Evolutionary conservation across 176 grass and related monocot genomes (phyloP), one percentile per base, ranked within the genome.

Genomic region (Carex littledalei): DNA sequence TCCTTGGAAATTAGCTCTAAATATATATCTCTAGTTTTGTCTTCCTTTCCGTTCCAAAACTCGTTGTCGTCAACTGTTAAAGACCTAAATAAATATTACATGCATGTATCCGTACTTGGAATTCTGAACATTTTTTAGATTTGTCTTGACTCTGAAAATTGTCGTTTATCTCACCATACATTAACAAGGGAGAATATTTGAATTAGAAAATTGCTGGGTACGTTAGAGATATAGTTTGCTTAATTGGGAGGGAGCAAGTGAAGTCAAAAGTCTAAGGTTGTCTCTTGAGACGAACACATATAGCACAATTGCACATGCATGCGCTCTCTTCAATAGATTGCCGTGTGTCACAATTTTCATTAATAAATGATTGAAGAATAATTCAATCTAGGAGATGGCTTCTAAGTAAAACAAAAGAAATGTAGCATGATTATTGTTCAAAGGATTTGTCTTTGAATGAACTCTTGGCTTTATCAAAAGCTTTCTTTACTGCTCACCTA

Each of bases 341-440:
- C 16, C 78, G 63, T 41, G 55, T 62, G 16, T 81, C 54, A 15
- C 35, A 41, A 63, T 21, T 57, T 63, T 34, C 55, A 53, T 62
- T 58, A 81, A 53, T 3, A 81, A 43, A 81, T 81, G 54, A 62
- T 63, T 45, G 43, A 45, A 45, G 43, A 45, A 45, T 16, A 31
- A 31, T 80, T 80, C 6, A 43, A 62, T 63, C 13, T 62, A 22
- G 52, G 53, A 81, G 7, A 37, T 45, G 43, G 8, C 43, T 63
- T 63, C 29, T 29, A 41, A 81, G 50, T 63, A 63, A 81, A 81
- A 81, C 29, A 81, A 81, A 81, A 37, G 56, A 81, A 61, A 60
- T 81, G 29, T 37, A 41, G 3, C 47, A 52, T 16, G 3, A 80
- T 60, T 80, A 54, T 53, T 4, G 18, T 55, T 78, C 22, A 14